Evolutionary conservation across 2,329 filamentous ascomycete genomes (phyloP), one percentile per base, ranked within the genome.

Genomic region (Leptographium lundbergii): DNA sequence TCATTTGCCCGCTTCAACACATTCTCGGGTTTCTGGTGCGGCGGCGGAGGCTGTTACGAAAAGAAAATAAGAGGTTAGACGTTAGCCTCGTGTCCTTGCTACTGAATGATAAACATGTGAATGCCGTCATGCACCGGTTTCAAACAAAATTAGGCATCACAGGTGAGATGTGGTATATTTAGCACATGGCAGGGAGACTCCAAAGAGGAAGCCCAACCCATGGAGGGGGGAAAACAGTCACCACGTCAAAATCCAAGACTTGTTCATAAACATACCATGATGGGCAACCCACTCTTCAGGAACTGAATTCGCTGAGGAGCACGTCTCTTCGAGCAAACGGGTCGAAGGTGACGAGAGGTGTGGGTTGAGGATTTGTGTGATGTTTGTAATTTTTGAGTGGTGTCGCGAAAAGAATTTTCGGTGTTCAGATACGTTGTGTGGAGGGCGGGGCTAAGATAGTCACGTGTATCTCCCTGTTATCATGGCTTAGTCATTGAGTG

Each of bases 1-100:
- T 99, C 94, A 76, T 97, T 88, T 64, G 94, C 94, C 75, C 94
- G 86, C 85, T 96, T 96, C 74, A 97, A 86, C 73, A 96, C 91
- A 86, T 99, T 99, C 81, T 99, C 94, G 71, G 94, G 94, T 77
- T 95, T 95, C 74, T 94, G 91, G 75, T 97, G 91, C 67, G 91
- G 88, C 78, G 91, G 91, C 73, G 94, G 94, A 80, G 94, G 90
- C 94, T 71, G 56, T 48, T 42, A 17, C 19, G 45, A 25, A 45
- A 36, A 36, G 17, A 27, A 29, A n/a, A 54, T 22, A 27, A n/a
- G 19, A 54, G 9, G 51, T 54, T 24, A 54, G 29, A 19, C 7
- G 42, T 45, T n/a, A 45, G 42, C 42, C 42, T 19, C 19, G 6
- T 45, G 4, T 45, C 42, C 42, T 45, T 45, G 42, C 42, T 45